Base-by-base conservation (phyloP, 2,329 filamentous ascomycete species). In the Sporothrix sp. region DNA sequence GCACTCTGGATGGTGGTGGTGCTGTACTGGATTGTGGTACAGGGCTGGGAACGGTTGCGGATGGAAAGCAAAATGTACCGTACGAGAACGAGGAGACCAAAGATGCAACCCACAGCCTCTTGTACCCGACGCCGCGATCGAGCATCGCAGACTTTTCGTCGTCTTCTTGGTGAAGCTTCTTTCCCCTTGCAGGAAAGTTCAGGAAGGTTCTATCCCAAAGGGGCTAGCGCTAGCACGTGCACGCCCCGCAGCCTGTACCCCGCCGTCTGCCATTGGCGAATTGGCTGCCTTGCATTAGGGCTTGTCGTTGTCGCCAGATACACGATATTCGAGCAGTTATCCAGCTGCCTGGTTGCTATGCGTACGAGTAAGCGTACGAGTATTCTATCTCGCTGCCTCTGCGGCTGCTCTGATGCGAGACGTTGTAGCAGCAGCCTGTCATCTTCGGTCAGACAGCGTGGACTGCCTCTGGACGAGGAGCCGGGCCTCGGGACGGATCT, bases 161-260 rank as follows among this genome's bases (percentile, higher is more conserved):
- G 50, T 25, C 30, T 52, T 48, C 16, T 42, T 47, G 21, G 36
- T 44, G 52, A 54, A 55, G 58, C 53, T 55, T 53, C 55, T 58
- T 60, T 50, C 52, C 55, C 37, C 32, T 51, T 62, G 58, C 59
- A 58, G 59, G 62, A 65, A 64, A 48, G 42, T 65, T 67, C 65
- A 62, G 20, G 64, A 66, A 65, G 55, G 52, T 66, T 66, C 65
- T 53, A 57, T 61, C 56, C 59, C 11, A 49, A 62, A 57, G 3
- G 3, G 55, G 61, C 44, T 54, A 64, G n/a, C n/a, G n/a, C n/a
- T n/a, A n/a, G n/a, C n/a, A n/a, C n/a, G n/a, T n/a, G n/a, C n/a
- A n/a, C n/a, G n/a, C n/a, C n/a, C n/a, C n/a, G n/a, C n/a, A n/a
- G n/a, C n/a, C n/a, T n/a, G n/a, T n/a, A n/a, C n/a, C n/a, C n/a